Evolutionary conservation across 768 basidiomycete species (phyloP).

Genomic region (Termitomyces sp.): DNA sequence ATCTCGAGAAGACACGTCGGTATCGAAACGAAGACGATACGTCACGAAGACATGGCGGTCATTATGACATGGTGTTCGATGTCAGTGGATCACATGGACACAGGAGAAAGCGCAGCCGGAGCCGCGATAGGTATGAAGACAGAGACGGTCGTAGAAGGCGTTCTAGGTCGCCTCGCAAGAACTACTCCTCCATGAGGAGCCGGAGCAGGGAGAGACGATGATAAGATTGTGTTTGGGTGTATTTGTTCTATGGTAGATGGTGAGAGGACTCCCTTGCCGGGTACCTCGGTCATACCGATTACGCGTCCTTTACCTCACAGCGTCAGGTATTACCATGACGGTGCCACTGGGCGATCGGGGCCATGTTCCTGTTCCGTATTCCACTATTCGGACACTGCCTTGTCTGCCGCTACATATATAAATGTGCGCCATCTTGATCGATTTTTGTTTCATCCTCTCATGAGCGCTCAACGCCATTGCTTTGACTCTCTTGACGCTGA

Average conservation of each 20-base stretch:
- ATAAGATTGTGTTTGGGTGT: constrained; percentile 16
- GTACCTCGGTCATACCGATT: constrained; percentile 4
- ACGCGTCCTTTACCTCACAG: constrained; percentile 2
- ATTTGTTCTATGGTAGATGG: constrained; percentile 10
- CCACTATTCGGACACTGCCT: constrained; percentile 7
- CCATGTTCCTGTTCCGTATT: neutral
- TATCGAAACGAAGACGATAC: constrained; percentile 52
- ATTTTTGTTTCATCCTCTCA: constrained; percentile 12
- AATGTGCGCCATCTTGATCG: neutral
- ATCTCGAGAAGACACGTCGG: constrained; percentile 68
- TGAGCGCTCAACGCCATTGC: constrained; percentile 34
- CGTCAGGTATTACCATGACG: neutral
- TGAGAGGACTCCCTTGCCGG: constrained; percentile 1
- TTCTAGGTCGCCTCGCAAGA: constrained; percentile 34
- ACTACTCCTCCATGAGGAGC: constrained; percentile 21
- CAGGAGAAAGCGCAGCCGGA: constrained; percentile 51
- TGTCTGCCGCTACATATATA: constrained; percentile 4
- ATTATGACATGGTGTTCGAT: constrained; percentile 87
- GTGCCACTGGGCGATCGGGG: constrained; percentile 2
- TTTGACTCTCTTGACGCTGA: constrained; percentile 52
- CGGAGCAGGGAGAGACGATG: constrained; percentile 20
- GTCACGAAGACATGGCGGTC: constrained; percentile 19
- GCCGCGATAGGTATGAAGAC: constrained; percentile 40
- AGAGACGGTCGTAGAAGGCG: constrained; percentile 33
- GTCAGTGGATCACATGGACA: constrained; percentile 38